A percentile compares a stretch with the other conserved stretches of the same genome.
Evolutionary conservation across 805 yeast genomes (phyloP).

Genomic region (Pichia sporocuriosa): DNA sequence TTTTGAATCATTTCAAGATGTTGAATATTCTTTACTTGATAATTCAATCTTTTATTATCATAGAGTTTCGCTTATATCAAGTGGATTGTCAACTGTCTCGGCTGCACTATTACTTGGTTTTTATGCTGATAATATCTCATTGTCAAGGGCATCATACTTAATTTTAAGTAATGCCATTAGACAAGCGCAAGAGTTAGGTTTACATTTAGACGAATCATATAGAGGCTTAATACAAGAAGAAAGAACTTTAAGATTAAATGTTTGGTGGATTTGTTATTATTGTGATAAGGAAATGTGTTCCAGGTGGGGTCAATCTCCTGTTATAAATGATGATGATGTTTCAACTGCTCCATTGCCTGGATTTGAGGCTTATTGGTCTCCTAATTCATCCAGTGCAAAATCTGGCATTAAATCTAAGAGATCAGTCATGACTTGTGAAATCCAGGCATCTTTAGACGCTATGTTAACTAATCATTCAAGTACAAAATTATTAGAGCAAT

Average conservation of each 20-base stretch:
- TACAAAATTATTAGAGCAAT: conserved; percentile 12
- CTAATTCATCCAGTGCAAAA: conserved; percentile 2
- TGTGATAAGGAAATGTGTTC: conserved; percentile 40
- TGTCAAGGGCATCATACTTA: conserved; percentile 36
- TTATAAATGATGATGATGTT: conserved; percentile 36
- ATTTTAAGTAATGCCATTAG: conserved; percentile 42
- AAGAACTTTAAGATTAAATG: conserved; percentile 29
- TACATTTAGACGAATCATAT: conserved; percentile 44
- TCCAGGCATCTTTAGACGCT: conserved; percentile 10
- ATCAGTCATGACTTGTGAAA: conserved; percentile 5
- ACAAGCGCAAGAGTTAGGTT: conserved; percentile 51
- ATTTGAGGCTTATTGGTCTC: conserved; percentile 20
- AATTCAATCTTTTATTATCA: conserved; percentile 49
- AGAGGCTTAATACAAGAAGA: conserved; percentile 33
- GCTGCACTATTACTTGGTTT: conserved; percentile 43
- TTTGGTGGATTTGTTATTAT: conserved; percentile 48
- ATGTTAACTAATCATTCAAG: neutral
- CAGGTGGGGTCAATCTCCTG: conserved; percentile 44
- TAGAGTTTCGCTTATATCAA: conserved; percentile 41
- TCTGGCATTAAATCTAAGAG: conserved; percentile 6
- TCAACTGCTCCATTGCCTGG: conserved; percentile 26
- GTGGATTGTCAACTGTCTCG: conserved; percentile 44
- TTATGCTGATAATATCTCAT: conserved; percentile 29
- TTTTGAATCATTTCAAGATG: conserved; percentile 18
- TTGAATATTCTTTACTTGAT: conserved; percentile 29